These are phyloP conservation scores for Lagenidium sp. DNA, from an alignment of 352 stramenopile species.

Conservation along the genomic window DNA sequence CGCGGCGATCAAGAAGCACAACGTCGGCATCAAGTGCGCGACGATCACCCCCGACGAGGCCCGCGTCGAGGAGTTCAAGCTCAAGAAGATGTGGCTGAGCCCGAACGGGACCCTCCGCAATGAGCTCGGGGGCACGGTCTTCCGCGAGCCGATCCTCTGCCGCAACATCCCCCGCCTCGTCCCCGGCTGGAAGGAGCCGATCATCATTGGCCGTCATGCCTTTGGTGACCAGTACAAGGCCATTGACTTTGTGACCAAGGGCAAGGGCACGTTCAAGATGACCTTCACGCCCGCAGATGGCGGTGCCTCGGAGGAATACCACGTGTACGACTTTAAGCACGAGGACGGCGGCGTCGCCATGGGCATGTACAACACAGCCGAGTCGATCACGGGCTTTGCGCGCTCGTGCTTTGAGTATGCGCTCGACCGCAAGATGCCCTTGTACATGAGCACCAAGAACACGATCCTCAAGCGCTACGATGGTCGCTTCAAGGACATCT, in stretches of 20 bases:
- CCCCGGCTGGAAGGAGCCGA: conserved; percentile 81
- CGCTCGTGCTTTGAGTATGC: conserved; percentile 58
- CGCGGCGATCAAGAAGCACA: conserved; percentile 62
- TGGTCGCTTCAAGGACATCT: conserved; percentile 86
- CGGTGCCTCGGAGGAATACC: conserved; percentile 30
- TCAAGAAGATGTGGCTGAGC: conserved; percentile 82
- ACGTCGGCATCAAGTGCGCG: conserved; percentile 86
- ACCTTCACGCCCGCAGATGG: conserved; percentile 61
- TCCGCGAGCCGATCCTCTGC: conserved; percentile 85
- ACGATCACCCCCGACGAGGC: conserved; percentile 86
- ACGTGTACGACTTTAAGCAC: conserved; percentile 83
- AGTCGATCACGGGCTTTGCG: conserved; percentile 66
- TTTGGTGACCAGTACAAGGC: conserved; percentile 88
- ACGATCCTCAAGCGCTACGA: conserved; percentile 88
- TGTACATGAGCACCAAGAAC: conserved; percentile 90
- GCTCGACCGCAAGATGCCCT: conserved; percentile 47
- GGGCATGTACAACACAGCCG: conserved; percentile 88
- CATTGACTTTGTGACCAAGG: conserved; percentile 70
- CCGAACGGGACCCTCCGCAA: conserved; percentile 86
- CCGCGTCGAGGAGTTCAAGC: conserved; percentile 71
- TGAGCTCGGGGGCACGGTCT: conserved; percentile 79
- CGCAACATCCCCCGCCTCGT: conserved; percentile 82
- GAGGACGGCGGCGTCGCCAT: conserved; percentile 62
- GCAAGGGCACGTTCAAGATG: conserved; percentile 71
- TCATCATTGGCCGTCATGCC: conserved; percentile 80